Conservation (phyloP, 306 rosid genomes). For the Citrullus mucosospermus region DNA sequence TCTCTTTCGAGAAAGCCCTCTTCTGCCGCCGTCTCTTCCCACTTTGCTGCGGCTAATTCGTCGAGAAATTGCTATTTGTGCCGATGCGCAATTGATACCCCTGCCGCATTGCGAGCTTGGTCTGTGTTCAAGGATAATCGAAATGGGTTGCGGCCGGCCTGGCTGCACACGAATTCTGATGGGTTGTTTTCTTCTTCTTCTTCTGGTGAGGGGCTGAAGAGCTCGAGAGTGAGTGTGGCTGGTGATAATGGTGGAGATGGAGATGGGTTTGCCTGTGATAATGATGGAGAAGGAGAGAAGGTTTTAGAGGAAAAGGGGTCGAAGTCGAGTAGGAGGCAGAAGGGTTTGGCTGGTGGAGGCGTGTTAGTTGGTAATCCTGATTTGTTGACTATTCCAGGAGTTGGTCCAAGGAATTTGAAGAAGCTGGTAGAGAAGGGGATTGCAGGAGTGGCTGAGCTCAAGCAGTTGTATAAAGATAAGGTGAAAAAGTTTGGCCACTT, state of each 20-base stretch:
- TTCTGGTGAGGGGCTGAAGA: slow-evolving; percentile 12
- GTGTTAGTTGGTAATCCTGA: slow-evolving; percentile 48
- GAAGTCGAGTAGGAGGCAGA: slow-evolving; percentile 41
- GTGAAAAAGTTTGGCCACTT: slow-evolving; percentile 14
- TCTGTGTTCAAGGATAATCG: slow-evolving; percentile 21
- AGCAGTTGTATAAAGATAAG: slow-evolving; percentile 83
- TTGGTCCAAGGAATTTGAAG: slow-evolving; percentile 81
- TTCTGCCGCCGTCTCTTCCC: slow-evolving; percentile 1
- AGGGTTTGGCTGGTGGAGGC: slow-evolving; percentile 21
- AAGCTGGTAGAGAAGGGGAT: slow-evolving; percentile 80
- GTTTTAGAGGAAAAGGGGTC: slow-evolving; percentile 24
- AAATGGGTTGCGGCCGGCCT: slow-evolving; percentile 18
- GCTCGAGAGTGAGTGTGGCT: slow-evolving; percentile 7
- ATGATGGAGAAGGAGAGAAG: slow-evolving; percentile 8
- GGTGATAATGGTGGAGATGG: not conserved
- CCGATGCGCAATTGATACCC: slow-evolving; percentile 15
- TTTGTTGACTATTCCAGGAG: slow-evolving; percentile 85
- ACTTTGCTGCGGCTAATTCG: slow-evolving; percentile 4
- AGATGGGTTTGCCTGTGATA: not conserved
- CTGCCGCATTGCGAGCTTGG: slow-evolving; percentile 30
- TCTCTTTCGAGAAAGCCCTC: slow-evolving; percentile 13
- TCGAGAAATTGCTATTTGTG: slow-evolving; percentile 21
- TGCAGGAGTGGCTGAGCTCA: slow-evolving; percentile 77
- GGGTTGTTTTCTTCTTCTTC: slow-evolving; percentile 17
- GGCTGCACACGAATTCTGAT: slow-evolving; percentile 26